Percentiles rank a stretch among this genome's conserved stretches.
Evolutionary conservation across 1,284 basidiomycete genomes (phyloP).

Genomic region (Schizophyllum amplum): DNA sequence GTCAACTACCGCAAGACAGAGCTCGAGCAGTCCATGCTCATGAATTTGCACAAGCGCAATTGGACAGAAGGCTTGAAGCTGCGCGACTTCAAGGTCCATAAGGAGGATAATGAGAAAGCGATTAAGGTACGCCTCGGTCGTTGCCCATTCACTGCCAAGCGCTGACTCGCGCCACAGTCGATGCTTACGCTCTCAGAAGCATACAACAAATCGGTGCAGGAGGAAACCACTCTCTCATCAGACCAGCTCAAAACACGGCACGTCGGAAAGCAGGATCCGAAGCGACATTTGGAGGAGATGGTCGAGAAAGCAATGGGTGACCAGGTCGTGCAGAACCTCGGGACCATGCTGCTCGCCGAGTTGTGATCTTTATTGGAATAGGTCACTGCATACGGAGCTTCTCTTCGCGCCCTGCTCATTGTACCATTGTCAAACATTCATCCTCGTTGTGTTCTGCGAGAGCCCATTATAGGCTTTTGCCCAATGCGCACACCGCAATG

Average conservation of each 20-base stretch:
- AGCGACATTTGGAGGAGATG: conserved; percentile 91
- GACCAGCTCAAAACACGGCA: conserved; percentile 94
- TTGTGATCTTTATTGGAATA: conserved; percentile 46
- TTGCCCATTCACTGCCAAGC: conserved; percentile 6
- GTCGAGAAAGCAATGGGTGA: conserved; percentile 97
- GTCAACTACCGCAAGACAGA: conserved; percentile 97
- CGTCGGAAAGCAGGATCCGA: conserved; percentile 97
- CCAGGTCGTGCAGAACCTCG: conserved; percentile 90
- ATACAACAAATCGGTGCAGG: conserved; percentile 95
- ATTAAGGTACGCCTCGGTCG: conserved; percentile 63
- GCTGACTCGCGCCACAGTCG: conserved; percentile 41
- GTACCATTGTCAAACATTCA: too few species aligned
- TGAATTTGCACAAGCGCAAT: conserved; percentile 95
- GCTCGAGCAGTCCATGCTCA: conserved; percentile 95
- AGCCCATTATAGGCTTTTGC: too few species aligned
- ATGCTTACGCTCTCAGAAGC: conserved; percentile 88
- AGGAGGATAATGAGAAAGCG: conserved; percentile 80
- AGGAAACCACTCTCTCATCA: conserved; percentile 84
- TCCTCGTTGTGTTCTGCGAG: too few species aligned
- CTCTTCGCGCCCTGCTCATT: too few species aligned
- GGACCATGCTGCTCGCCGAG: conserved; percentile 88
- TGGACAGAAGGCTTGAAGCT: conserved; percentile 95
- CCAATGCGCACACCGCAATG: too few species aligned
- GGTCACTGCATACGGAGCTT: too few species aligned
- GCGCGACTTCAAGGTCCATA: conserved; percentile 81